These are phyloP conservation scores for Verbascum thapsus DNA, from an alignment of 257 asterid species.

Conservation along the genomic window DNA sequence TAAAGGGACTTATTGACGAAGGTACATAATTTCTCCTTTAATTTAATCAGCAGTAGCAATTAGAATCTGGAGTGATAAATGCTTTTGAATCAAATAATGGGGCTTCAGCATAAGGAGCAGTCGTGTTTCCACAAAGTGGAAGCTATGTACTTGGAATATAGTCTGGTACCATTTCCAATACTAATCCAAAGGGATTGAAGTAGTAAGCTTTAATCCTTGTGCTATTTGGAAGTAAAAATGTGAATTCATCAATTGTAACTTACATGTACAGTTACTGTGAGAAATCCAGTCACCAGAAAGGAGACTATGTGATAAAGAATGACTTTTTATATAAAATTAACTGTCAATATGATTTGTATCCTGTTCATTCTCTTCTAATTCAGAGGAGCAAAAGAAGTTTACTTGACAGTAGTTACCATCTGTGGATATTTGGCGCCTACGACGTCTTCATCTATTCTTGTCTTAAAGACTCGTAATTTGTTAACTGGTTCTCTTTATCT, in stretches of 20 bases:
- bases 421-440: background rate
- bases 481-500: constrained; percentile 14
- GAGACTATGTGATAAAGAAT: background rate
- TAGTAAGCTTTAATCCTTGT: constrained; percentile 16
- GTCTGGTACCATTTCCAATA: background rate
- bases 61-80: background rate
- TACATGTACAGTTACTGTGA: background rate
- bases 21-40: constrained; percentile 44
- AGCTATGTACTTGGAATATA: constrained; percentile 2
- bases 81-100: constrained; percentile 1
- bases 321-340: background rate
- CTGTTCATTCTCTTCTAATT: background rate
- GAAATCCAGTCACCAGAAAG: constrained; percentile 7
- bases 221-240: background rate
- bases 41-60: constrained; percentile 15
- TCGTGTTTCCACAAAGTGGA: constrained; percentile 10
- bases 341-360: background rate
- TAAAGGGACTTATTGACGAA: constrained; percentile 92
- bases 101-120: constrained; percentile 6
- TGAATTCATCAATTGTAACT: background rate
- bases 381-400: background rate
- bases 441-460: background rate
- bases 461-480: background rate
- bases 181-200: background rate
- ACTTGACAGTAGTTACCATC: background rate